phyloP scores from a whole-genome alignment of 108 stramenopile species.

The Discostella stelligeroides region DNA sequence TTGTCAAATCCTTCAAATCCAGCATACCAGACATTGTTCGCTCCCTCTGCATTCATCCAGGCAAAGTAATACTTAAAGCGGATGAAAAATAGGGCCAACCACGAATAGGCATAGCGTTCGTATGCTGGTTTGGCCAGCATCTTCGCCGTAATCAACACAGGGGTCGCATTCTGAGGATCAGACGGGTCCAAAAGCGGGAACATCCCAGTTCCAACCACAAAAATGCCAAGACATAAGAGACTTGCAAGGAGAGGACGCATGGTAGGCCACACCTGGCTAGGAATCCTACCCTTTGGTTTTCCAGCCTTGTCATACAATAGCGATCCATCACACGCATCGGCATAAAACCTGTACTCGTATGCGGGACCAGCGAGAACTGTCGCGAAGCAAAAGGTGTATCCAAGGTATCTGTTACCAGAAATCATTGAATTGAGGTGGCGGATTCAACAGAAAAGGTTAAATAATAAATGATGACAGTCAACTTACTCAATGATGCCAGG shows the following conservation, averaged over 20 bases:
- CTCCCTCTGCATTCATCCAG: constrained; percentile 95
- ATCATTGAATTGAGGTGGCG: background rate
- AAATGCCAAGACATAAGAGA: constrained; percentile 71
- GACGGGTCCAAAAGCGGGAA: constrained; percentile 80
- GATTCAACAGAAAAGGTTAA: background rate
- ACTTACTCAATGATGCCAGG: constrained; percentile 80
- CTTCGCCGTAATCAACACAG: constrained; percentile 61
- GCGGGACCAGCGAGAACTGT: constrained; percentile 93
- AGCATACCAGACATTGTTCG: constrained; percentile 90
- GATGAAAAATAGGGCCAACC: constrained; percentile 84
- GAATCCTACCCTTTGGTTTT: constrained; percentile 76
- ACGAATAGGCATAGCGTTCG: constrained; percentile 69
- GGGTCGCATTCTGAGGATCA: constrained; percentile 80
- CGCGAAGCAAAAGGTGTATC: constrained; percentile 96
- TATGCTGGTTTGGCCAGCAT: constrained; percentile 70
- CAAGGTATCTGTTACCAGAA: constrained; percentile 64
- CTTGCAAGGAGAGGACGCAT: constrained; percentile 72
- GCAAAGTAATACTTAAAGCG: constrained; percentile 98
- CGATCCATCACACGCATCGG: constrained; percentile 73
- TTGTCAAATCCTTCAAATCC: constrained; percentile 93
- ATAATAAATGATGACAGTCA: background rate
- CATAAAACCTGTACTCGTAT: constrained; percentile 82
- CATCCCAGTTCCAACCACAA: constrained; percentile 68
- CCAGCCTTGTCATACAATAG: constrained; percentile 71
- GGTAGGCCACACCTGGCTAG: constrained; percentile 78